phyloP scores from a whole-genome alignment of 1,284 basidiomycete species.

The Cryptococcus sp. region DNA sequence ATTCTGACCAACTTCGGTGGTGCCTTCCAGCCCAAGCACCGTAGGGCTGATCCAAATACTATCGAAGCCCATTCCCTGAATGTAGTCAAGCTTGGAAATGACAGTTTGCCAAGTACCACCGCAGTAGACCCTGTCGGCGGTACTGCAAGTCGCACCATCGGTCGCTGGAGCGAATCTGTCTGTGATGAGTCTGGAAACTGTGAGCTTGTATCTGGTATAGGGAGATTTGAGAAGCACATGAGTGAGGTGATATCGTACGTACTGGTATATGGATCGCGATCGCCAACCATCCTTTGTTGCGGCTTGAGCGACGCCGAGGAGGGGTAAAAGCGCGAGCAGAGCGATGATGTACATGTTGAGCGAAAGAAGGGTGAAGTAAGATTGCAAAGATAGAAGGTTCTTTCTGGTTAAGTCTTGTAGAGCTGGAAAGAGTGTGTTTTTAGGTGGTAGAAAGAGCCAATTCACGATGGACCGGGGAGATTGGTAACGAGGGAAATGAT shows the following conservation, averaged over 20 bases:
- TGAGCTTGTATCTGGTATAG: not conserved
- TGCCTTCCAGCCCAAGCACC: constrained; percentile 60
- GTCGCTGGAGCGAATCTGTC: constrained; percentile 67
- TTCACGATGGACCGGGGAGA: too few relatives aligned
- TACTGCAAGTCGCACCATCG: constrained; percentile 61
- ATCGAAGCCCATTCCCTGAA: constrained; percentile 72
- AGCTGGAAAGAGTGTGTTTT: too few relatives aligned
- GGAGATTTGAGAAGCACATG: not conserved
- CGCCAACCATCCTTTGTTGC: constrained; percentile 39
- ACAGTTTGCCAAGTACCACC: constrained; percentile 73
- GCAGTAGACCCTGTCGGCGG: constrained; percentile 60
- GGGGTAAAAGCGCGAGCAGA: constrained; percentile 18
- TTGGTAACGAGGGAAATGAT: too few relatives aligned
- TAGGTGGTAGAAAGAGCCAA: too few relatives aligned
- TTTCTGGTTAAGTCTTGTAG: too few relatives aligned
- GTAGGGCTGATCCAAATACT: constrained; percentile 58
- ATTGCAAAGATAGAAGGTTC: not conserved
- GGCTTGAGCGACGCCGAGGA: constrained; percentile 21
- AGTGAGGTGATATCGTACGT: constrained; percentile 5
- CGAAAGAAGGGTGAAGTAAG: not conserved
- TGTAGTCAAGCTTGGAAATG: constrained; percentile 69
- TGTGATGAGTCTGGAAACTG: constrained; percentile 60
- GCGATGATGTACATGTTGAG: constrained; percentile 13
- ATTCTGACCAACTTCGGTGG: constrained; percentile 58
- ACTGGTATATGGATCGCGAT: constrained; percentile 40